These are phyloP conservation scores for Amylocystis lapponica DNA, from an alignment of 768 basidiomycete species.

Conservation along the genomic window DNA sequence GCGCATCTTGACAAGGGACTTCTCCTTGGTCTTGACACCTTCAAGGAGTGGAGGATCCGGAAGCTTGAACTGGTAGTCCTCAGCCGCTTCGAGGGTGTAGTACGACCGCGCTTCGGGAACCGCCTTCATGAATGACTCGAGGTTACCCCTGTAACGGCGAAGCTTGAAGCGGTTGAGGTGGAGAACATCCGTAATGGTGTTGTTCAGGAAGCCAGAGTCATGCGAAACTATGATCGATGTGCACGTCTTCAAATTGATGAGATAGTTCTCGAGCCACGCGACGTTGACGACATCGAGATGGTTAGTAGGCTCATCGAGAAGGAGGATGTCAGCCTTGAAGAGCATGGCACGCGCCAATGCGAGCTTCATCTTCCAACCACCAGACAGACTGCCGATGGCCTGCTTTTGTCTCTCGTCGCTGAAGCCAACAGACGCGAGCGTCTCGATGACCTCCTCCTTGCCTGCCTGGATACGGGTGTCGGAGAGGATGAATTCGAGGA, in stretches of 20 bases:
- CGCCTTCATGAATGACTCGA: conserved; percentile 88
- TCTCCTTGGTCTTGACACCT: conserved; percentile 99
- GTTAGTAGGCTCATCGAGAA: conserved; percentile 96
- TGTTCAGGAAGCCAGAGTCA: conserved; percentile 96
- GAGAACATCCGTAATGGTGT: conserved; percentile 96
- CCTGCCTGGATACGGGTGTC: conserved; percentile 77
- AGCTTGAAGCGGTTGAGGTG: conserved; percentile 99
- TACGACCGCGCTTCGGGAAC: conserved; percentile 98
- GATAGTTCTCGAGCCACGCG: conserved; percentile 95
- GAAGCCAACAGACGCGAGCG: conserved; percentile 90
- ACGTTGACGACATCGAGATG: conserved; percentile 97
- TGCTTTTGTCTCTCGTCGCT: conserved; percentile 78
- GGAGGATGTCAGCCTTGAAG: conserved; percentile 95
- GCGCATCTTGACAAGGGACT: conserved; percentile 95
- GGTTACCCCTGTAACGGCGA: conserved; percentile 91
- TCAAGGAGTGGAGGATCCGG: conserved; percentile 95
- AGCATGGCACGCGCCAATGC: conserved; percentile 95
- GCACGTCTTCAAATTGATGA: conserved; percentile 80
- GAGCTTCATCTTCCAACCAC: conserved; percentile 99
- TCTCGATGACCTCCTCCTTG: conserved; percentile 68
- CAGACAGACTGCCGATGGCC: conserved; percentile 85
- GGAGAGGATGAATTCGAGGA: conserved; percentile 79
- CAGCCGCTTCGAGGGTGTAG: conserved; percentile 91
- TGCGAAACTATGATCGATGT: conserved; percentile 98
- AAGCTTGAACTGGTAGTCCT: conserved; percentile 98